Evolutionary conservation across 2,329 filamentous ascomycete genomes (phyloP).

Genomic region (Scolecobasidium constrictum): DNA sequence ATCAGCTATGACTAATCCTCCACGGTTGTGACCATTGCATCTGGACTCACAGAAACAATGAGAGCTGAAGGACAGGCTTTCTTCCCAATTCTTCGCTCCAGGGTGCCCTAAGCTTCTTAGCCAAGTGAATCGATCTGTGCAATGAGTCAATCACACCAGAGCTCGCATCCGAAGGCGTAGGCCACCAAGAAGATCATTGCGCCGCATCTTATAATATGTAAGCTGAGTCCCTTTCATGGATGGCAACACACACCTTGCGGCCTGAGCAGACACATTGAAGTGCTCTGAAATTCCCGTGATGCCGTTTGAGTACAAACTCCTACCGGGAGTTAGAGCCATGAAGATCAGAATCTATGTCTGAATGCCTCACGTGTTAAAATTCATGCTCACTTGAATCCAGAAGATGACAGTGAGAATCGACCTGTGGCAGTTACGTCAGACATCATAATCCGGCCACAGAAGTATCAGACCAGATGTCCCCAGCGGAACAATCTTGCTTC

Average conservation of each 20-base stretch:
- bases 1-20: no score
- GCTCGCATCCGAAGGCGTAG: constrained; percentile 22
- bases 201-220: no score
- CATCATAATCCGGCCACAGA: no score
- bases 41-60: constrained; percentile 37
- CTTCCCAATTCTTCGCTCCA: constrained; percentile 45
- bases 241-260: no score
- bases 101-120: constrained; percentile 45
- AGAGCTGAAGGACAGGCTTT: constrained; percentile 40
- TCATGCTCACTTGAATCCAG: constrained; percentile 43
- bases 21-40: no score
- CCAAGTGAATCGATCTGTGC: no score
- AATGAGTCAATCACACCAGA: no score
- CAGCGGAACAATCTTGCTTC: background rate
- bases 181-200: constrained; percentile 40
- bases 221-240: no score
- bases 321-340: no score
- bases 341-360: no score
- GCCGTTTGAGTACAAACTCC: constrained; percentile 38
- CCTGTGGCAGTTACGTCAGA: no score
- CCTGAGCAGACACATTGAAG: constrained; percentile 36
- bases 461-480: no score
- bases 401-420: constrained; percentile 40
- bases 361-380: constrained; percentile 48
- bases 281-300: constrained; percentile 32